Evolutionary conservation across 176 grass and related monocot species (phyloP), one percentile per base, ranked within the genome.

Genomic region (Chrysopogon serrulatus): DNA sequence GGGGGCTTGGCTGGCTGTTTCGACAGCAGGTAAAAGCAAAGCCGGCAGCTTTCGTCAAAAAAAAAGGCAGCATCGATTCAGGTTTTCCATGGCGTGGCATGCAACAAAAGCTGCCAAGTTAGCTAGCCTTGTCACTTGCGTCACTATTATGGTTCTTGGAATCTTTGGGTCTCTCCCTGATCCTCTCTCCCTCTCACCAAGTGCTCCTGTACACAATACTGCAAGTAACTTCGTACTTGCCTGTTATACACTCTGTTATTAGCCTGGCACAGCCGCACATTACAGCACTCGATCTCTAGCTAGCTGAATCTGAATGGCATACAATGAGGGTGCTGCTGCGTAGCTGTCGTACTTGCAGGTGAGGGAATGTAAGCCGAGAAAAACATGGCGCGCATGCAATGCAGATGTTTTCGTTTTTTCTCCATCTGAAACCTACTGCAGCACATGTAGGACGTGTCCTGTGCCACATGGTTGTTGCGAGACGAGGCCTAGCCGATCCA

Each of bases 61-160:
- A 86, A 64, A 79, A 87, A 68, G 10, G 45, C 63, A 30, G 72
- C 83, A 51, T 81, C 39, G 71, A 33, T 86, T 68, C 78, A 69
- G 70, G 83, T 16, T 71, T 82, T 80, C 78, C 68, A 61, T 65
- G 77, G 41, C 77, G 53, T 45, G 47, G 76, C 71, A 30, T 17
- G 87, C 68, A 89, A 39, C 45, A 79, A 88, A 79, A 84, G 75
- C 60, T 76, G 71, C 48, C 3, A 4, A 40, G 62, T 80, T 54
- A 33, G 16, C 73, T 77, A 59, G 0, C 1, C 48, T 76, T 37
- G 2, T n/a, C n/a, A 8, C 39, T 24, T 53, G 43, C 21, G 77
- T 33, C 19, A 8, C 32, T 65, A 11, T 44, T 65, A 11, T 79
- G 39, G 14, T 23, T 26, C 32, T 76, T 32, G 18, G 65, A 11